Evolutionary conservation across 2,329 filamentous ascomycete species (phyloP).

Genomic region (Fusarium haematococcum): DNA sequence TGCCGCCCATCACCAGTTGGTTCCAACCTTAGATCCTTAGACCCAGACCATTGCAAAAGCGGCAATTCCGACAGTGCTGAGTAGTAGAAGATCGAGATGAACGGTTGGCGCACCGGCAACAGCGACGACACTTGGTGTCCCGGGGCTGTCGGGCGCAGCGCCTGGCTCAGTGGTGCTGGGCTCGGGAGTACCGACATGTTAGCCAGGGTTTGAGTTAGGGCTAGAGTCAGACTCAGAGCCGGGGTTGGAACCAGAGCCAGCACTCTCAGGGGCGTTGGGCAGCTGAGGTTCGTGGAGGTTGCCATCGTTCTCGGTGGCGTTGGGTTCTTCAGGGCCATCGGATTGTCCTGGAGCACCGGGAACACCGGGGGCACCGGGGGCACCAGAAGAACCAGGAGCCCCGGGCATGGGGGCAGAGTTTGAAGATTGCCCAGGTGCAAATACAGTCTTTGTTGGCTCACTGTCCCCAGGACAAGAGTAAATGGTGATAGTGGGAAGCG

Average conservation of each 20-base stretch:
- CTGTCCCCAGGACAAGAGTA: not conserved
- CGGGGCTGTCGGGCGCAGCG: not conserved
- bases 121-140: not conserved
- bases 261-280: not conserved
- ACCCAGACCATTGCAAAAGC: not conserved
- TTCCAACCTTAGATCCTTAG: not conserved
- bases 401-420: not conserved
- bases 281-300: not conserved
- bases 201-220: not conserved
- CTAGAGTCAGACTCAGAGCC: not conserved
- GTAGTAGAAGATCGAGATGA: not conserved
- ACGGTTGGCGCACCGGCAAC: not conserved
- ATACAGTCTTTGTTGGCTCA: not conserved
- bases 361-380: not conserved
- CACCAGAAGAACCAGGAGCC: too few species aligned
- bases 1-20: not conserved
- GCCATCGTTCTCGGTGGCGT: not conserved
- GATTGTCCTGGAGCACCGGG: not conserved
- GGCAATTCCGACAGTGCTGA: not conserved
- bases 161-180: not conserved
- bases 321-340: not conserved
- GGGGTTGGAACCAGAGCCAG: not conserved
- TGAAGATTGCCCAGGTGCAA: not conserved
- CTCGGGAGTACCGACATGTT: not conserved
- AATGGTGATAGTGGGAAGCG: not conserved